Percentiles rank a stretch among this genome's conserved stretches.
These are phyloP conservation scores for Cucurbita ficifolia DNA, from an alignment of 306 rosid species.

Conservation along the genomic window DNA sequence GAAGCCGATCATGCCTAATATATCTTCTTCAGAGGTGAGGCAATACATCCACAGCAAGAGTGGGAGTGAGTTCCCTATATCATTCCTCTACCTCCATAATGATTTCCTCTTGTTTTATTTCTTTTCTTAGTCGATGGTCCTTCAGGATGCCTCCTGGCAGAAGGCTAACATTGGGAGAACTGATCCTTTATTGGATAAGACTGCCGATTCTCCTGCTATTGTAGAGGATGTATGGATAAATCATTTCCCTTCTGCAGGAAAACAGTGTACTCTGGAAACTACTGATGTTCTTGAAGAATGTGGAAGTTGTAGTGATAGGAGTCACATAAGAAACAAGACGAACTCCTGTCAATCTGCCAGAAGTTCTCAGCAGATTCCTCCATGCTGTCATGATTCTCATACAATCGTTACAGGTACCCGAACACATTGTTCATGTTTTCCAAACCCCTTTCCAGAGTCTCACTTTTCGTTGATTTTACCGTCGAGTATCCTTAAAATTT, in stretches of 20 bases:
- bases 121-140: conserved; percentile 33
- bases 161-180: conserved; percentile 37
- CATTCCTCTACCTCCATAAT: conserved; percentile 10
- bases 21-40: conserved; percentile 46
- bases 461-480: neutral
- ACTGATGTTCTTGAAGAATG: conserved; percentile 20
- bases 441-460: neutral
- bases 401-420: conserved; percentile 34
- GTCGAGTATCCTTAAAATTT: neutral
- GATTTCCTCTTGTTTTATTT: conserved; percentile 12
- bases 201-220: conserved; percentile 60
- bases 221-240: conserved; percentile 26
- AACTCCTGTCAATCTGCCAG: conserved; percentile 16
- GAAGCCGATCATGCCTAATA: conserved; percentile 20
- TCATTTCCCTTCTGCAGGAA: conserved; percentile 16
- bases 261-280: conserved; percentile 10
- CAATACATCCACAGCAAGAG: neutral
- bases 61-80: conserved; percentile 1
- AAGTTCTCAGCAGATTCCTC: conserved; percentile 23
- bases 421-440: neutral
- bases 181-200: conserved; percentile 35
- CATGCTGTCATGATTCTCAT: conserved; percentile 18
- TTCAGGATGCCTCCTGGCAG: conserved; percentile 38
- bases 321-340: conserved; percentile 16
- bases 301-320: conserved; percentile 14